Conservation (phyloP, 2,329 filamentous ascomycete species). For the Pseudogymnoascus sp. region DNA sequence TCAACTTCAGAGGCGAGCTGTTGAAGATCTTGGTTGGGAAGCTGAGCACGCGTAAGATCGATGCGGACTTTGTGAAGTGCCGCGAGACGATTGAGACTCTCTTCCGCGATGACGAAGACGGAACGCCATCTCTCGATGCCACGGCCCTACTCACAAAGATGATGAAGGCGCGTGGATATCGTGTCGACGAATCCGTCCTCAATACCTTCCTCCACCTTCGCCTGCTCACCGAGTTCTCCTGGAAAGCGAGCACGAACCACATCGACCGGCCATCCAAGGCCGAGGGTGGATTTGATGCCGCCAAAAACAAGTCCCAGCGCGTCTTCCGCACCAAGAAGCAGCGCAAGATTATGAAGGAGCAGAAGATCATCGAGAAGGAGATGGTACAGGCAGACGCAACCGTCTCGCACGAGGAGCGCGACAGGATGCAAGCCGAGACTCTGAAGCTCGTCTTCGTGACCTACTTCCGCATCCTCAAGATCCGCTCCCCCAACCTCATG, state of each 20-base stretch:
- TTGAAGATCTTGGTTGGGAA: constrained; percentile 81
- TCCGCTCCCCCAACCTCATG: constrained; percentile 74
- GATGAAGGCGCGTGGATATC: constrained; percentile 83
- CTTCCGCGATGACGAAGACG: constrained; percentile 83
- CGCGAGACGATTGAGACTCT: constrained; percentile 70
- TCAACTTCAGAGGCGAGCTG: constrained; percentile 88
- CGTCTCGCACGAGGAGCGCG: constrained; percentile 85
- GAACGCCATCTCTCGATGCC: constrained; percentile 77
- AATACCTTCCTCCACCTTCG: constrained; percentile 89
- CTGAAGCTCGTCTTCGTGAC: constrained; percentile 90
- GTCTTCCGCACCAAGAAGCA: constrained; percentile 85
- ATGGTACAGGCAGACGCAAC: constrained; percentile 87
- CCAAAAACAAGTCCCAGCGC: constrained; percentile 65
- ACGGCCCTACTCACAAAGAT: constrained; percentile 82
- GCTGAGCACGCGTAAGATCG: constrained; percentile 62
- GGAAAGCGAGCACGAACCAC: constrained; percentile 70
- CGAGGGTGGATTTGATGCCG: constrained; percentile 30
- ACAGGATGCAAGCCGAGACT: constrained; percentile 90
- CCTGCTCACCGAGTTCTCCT: constrained; percentile 76
- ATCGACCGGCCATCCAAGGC: constrained; percentile 52
- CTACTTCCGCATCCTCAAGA: constrained; percentile 91
- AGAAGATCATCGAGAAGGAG: constrained; percentile 82
- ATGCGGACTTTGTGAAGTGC: constrained; percentile 70
- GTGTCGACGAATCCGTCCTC: constrained; percentile 74
- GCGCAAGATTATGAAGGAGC: constrained; percentile 75